These are phyloP conservation scores for Wickerhamomyces silvicola DNA, from an alignment of 805 yeast genomes.

Conservation along the genomic window DNA sequence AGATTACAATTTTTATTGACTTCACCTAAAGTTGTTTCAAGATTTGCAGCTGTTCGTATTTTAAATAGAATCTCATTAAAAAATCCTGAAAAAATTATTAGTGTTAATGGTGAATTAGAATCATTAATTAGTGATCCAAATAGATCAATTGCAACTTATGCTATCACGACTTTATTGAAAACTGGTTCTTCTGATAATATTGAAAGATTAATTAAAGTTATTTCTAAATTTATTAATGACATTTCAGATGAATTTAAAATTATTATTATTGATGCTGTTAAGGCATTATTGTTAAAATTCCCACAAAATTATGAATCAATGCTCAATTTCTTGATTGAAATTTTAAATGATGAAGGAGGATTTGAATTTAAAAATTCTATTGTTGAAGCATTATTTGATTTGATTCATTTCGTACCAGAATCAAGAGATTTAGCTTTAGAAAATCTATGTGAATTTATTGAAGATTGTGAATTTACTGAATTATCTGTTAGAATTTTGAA, in stretches of 20 bases:
- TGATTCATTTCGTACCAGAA: slow-evolving; percentile 79
- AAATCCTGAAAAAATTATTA: slow-evolving; percentile 71
- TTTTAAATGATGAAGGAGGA: slow-evolving; percentile 88
- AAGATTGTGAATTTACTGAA: slow-evolving; percentile 96
- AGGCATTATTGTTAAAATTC: slow-evolving; percentile 86
- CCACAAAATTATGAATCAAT: slow-evolving; percentile 83
- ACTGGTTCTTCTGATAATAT: slow-evolving; percentile 90
- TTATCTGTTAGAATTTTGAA: slow-evolving; percentile 89
- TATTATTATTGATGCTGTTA: slow-evolving; percentile 91
- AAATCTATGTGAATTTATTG: slow-evolving; percentile 92
- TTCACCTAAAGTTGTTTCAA: slow-evolving; percentile 85
- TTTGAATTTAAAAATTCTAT: slow-evolving; percentile 77
- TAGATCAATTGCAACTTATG: slow-evolving; percentile 91
- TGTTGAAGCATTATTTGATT: slow-evolving; percentile 88
- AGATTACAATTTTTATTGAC: slow-evolving; percentile 70
- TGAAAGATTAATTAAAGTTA: slow-evolving; percentile 81
- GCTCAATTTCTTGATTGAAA: slow-evolving; percentile 74
- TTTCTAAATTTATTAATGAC: slow-evolving; percentile 84
- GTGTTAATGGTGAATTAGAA: slow-evolving; percentile 83
- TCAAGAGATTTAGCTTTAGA: slow-evolving; percentile 80
- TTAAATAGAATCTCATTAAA: slow-evolving; percentile 78
- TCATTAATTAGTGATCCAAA: slow-evolving; percentile 79
- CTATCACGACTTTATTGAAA: slow-evolving; percentile 91
- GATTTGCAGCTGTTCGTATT: slow-evolving; percentile 90
- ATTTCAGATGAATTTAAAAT: slow-evolving; percentile 94